Evolutionary conservation across 176 grass and related monocot species (phyloP).

Genomic region (Cocos nucifera): DNA sequence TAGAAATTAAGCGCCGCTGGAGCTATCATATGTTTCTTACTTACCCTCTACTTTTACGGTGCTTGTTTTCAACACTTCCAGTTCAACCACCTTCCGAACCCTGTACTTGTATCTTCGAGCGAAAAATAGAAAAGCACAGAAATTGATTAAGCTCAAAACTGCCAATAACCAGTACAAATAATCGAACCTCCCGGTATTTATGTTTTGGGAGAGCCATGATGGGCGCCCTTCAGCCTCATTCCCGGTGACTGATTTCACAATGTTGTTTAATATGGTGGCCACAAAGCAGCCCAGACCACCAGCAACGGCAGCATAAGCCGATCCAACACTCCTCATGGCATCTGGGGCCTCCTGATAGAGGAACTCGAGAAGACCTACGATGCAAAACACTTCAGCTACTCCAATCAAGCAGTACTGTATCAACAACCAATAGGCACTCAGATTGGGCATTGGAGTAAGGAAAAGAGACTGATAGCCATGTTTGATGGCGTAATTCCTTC

Average conservation of each 20-base stretch:
- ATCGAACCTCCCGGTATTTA: conserved; percentile 73
- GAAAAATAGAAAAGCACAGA: conserved; percentile 52
- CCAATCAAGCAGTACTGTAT: conserved; percentile 94
- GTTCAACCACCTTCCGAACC: conserved; percentile 2
- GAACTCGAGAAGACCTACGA: conserved; percentile 83
- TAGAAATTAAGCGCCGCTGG: no score
- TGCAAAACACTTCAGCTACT: conserved; percentile 85
- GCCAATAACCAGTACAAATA: conserved; percentile 81
- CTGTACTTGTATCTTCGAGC: conserved; percentile 70
- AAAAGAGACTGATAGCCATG: conserved; percentile 54
- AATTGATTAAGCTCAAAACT: conserved; percentile 57
- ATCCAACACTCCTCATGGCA: conserved; percentile 83
- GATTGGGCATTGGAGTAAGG: conserved; percentile 63
- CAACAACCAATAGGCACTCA: conserved; percentile 89
- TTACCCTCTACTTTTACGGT: neutral
- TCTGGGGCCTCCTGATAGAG: conserved; percentile 96
- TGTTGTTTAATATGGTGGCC: conserved; percentile 66
- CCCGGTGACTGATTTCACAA: conserved; percentile 52
- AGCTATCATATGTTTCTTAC: no score
- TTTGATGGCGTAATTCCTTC: conserved; percentile 53
- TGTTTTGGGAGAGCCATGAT: conserved; percentile 85
- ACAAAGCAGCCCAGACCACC: conserved; percentile 82
- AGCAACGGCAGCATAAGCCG: conserved; percentile 79
- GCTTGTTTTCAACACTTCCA: neutral
- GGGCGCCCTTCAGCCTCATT: conserved; percentile 23